Evolutionary conservation across 495 filamentous ascomycete genomes (phyloP), one percentile per base, ranked within the genome.

Genomic region (Aspergillus hancockii): DNA sequence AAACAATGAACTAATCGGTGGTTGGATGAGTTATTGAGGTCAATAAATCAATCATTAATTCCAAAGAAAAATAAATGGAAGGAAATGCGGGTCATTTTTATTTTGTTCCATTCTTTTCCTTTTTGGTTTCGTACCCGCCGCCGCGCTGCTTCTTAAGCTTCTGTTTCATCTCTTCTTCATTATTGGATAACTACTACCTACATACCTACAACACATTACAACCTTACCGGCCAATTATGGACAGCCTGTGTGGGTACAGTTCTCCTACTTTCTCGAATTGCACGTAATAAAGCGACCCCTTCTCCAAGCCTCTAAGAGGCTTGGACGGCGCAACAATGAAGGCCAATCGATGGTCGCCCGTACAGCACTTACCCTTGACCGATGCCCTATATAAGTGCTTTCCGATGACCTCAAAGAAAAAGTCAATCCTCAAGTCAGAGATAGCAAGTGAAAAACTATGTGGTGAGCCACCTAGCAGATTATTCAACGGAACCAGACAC

Each of bases 371-470:
- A 23, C 71, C 73, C 19, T 7, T 72, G 31, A 70, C 65, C 0
- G 16, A 60, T 9, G 13, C 34, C 8, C 49, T 75, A 23, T 18
- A 49, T 32, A 55, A 70, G 8, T 10, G 25, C 21, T 45, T 65
- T 9, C 52, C 55, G 3, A 36, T 7, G 6, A 50, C 31, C 7
- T 22, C 41, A 0, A 66, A 36, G 22, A 52, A 56, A 36, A 53
- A 46, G 30, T n/a, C 13, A 0, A 10, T 23, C 3, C 1, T 25
- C 14, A 60, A 63, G 50, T 23, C 67, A 8, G 60, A 86, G 50
- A 71, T 91, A 55, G 78, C 86, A 51, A 83, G 78, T 72, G 78
- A 85, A 21, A 49, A 74, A 19, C 73, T 92, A 55, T 88, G 88
- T 63, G 82, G 86, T 88, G 71, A 61, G 82, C 73, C 28, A 49